A percentile compares a stretch with the other conserved stretches of the same genome.
These are phyloP conservation scores for Lipomyces spencermartinsiae DNA, from an alignment of 805 yeast genomes.

Conservation along the genomic window DNA sequence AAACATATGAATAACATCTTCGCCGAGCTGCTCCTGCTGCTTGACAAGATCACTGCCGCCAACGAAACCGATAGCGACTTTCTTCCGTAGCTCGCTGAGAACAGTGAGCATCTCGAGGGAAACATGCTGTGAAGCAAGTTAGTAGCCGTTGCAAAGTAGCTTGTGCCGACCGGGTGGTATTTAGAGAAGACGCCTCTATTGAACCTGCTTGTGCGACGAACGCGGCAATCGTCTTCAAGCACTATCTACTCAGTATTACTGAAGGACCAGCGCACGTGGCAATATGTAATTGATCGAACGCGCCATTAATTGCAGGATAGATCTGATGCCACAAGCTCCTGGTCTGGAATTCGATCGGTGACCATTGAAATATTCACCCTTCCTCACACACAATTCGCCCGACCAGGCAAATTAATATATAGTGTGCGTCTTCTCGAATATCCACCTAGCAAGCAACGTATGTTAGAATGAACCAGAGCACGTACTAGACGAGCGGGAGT, in stretches of 20 bases:
- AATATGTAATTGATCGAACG: background rate
- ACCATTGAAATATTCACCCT: background rate
- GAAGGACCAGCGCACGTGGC: background rate
- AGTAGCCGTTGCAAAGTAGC: background rate
- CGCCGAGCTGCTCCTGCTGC: constrained; percentile 95
- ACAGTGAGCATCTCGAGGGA: constrained; percentile 70
- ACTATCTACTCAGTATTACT: background rate
- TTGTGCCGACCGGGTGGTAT: background rate
- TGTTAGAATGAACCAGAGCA: background rate
- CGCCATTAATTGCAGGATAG: background rate
- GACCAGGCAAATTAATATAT: background rate
- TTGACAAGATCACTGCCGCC: constrained; percentile 96
- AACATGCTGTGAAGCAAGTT: constrained; percentile 19
- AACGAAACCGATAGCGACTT: constrained; percentile 94
- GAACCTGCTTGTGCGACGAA: background rate
- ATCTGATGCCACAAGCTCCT: background rate
- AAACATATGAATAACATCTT: constrained; percentile 69
- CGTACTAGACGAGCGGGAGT: constrained; percentile 88
- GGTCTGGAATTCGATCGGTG: background rate
- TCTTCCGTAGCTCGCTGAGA: constrained; percentile 78
- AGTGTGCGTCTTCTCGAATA: background rate
- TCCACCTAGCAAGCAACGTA: constrained; percentile 7
- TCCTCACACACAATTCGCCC: background rate
- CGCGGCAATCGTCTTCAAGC: background rate
- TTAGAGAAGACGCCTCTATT: background rate